Conservation (phyloP, 768 basidiomycete genomes). For the Cystobasidium onofrii region DNA sequence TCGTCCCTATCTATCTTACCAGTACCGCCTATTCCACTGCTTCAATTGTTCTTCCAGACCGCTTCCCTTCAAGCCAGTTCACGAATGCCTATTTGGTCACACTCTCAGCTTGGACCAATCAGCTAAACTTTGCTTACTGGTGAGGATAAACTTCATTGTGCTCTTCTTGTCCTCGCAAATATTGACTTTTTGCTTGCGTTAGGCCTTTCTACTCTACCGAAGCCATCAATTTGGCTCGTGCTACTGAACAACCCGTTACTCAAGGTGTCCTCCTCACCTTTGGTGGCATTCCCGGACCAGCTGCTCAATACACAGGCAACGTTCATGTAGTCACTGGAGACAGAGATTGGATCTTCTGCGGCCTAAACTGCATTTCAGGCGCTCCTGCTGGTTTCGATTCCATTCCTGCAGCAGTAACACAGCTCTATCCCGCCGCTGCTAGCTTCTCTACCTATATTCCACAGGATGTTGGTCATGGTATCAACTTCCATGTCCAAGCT, state of each 20-base stretch:
- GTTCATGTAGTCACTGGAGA: constrained; percentile 34
- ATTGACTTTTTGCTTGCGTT: no score
- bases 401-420: constrained; percentile 22
- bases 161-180: no score
- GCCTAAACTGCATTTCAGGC: constrained; percentile 14
- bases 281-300: neutral
- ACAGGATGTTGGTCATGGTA: constrained; percentile 24
- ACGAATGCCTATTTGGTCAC: constrained; percentile 33
- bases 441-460: constrained; percentile 28
- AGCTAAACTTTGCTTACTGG: constrained; percentile 36
- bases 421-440: constrained; percentile 22
- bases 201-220: constrained; percentile 33
- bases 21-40: constrained; percentile 35
- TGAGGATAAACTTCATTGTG: no score
- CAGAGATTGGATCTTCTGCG: constrained; percentile 37
- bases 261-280: constrained; percentile 34
- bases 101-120: constrained; percentile 32
- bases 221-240: constrained; percentile 12
- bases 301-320: constrained; percentile 21
- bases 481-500: constrained; percentile 29
- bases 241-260: constrained; percentile 34
- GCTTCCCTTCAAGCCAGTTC: constrained; percentile 24
- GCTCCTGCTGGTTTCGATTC: constrained; percentile 28
- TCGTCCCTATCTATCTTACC: constrained; percentile 30
- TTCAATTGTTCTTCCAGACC: constrained; percentile 18